Evolutionary conservation across 2,329 filamentous ascomycete genomes (phyloP), one percentile per base, ranked within the genome.

Genomic region (Pseudogymnoascus sp.): DNA sequence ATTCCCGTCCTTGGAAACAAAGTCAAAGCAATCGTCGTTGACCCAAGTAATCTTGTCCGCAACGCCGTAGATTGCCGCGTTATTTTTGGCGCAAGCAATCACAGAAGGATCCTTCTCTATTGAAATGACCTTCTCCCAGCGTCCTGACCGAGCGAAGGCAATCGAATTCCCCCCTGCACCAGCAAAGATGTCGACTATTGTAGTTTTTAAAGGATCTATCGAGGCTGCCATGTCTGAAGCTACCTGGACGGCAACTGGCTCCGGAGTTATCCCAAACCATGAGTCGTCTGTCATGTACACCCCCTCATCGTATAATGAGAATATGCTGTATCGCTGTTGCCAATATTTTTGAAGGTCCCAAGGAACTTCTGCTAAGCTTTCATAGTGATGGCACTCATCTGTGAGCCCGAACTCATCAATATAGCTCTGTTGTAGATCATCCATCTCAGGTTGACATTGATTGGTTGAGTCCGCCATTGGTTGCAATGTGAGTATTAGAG

Each of bases 261-360:
- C 93, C 13, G 95, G 93, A 0, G 96, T 99, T 6, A 98, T 93
- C 63, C 93, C 95, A 75, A 95, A 99, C 95, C 95, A 99, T 63
- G 92, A 90, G 77, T 93, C 89, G 74, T 96, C 88, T 0, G 96
- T 99, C 81, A 99, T 86, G 80, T 87, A 89, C 69, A 99, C 84
- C 63, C 92, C 93, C 65, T 93, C 83, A 74, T 97, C 89, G 74
- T 97, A 99, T 70, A 83, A 83, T 14, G 88, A 88, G 77, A 96
- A 99, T 68, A 99, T 90, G 62, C 87, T 88, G 75, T 95, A 88
- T 65, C 95, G 85, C 73, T 98, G 93, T 14, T 88, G 82, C 85
- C 91, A 99, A 77, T 99, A 99, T 91, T 96, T 97, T 75, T 90
- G 88, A 64, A 96, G 85, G 70, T 96, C 86, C 79, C 83, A 86